phyloP scores from a whole-genome alignment of 495 filamentous ascomycete species.

The Podospora tetraspora region DNA sequence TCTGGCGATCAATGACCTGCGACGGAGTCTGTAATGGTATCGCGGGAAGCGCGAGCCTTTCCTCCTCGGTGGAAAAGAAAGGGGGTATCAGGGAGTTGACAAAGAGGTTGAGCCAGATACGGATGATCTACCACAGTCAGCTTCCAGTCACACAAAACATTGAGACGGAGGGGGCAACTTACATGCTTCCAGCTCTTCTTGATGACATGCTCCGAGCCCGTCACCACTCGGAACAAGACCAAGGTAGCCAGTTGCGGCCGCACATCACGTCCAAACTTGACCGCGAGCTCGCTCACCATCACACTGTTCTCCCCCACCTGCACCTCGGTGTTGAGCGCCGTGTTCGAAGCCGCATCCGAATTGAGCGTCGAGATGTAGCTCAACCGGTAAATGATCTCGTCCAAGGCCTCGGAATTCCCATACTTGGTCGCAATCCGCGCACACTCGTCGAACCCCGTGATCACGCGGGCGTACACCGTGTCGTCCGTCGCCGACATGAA shows the following conservation, averaged over 20 bases:
- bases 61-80: constrained; percentile 66
- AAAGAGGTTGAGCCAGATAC: constrained; percentile 92
- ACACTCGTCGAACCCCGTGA: constrained; percentile 93
- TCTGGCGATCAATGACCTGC: constrained; percentile 83
- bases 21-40: constrained; percentile 90
- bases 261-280: constrained; percentile 92
- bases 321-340: constrained; percentile 89
- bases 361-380: constrained; percentile 85
- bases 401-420: constrained; percentile 75
- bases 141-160: not conserved
- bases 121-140: constrained; percentile 58
- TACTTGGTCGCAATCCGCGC: constrained; percentile 88
- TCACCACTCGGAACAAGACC: constrained; percentile 85
- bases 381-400: constrained; percentile 84
- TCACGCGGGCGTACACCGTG: constrained; percentile 88
- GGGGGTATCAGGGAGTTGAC: constrained; percentile 89
- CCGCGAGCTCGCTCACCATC: constrained; percentile 98
- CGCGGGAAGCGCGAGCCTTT: constrained; percentile 67
- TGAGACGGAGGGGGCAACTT: constrained; percentile 28
- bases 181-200: constrained; percentile 78
- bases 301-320: constrained; percentile 87
- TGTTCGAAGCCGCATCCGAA: constrained; percentile 68
- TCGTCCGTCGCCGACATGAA: constrained; percentile 99
- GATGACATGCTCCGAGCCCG: constrained; percentile 72
- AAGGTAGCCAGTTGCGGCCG: constrained; percentile 90